Conservation (phyloP, 768 basidiomycete species). For the Hypsizygus marmoreus region DNA sequence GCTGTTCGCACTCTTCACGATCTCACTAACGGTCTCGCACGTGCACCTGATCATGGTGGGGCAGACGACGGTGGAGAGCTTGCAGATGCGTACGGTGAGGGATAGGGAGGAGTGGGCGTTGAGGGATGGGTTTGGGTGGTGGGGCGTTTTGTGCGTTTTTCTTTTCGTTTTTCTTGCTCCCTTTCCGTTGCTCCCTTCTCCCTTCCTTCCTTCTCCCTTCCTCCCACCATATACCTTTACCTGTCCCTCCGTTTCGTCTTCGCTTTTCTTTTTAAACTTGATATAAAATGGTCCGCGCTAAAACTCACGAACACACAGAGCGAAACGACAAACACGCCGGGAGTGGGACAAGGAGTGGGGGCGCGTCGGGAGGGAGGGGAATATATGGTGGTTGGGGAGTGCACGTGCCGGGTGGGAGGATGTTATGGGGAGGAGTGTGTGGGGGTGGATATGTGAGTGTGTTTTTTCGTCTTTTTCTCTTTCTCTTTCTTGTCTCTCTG, state of each 20-base stretch:
- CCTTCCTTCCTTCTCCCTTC: background rate
- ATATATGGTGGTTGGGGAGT: constrained; percentile 85
- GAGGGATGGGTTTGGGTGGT: constrained; percentile 52
- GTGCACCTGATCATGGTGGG: constrained; percentile 59
- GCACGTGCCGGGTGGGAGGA: constrained; percentile 67
- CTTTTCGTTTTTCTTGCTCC: background rate
- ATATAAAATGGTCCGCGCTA: too few species aligned
- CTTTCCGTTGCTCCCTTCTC: background rate
- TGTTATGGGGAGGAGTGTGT: constrained; percentile 72
- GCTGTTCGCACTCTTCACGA: constrained; percentile 74
- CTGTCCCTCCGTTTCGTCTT: too few species aligned
- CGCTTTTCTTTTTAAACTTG: too few species aligned
- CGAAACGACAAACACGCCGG: constrained; percentile 42
- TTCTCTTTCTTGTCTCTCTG: constrained; percentile 5
- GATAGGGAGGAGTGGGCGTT: constrained; percentile 63
- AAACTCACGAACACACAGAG: constrained; percentile 37
- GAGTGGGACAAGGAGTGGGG: constrained; percentile 88
- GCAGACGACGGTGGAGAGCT: constrained; percentile 82
- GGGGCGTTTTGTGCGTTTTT: constrained; percentile 52
- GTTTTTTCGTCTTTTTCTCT: constrained; percentile 1
- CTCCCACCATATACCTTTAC: background rate
- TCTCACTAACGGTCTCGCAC: constrained; percentile 58
- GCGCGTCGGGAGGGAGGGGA: constrained; percentile 67
- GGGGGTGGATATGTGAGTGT: constrained; percentile 81
- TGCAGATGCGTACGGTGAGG: constrained; percentile 56